Evolutionary conservation across 208 protist species (phyloP).

Genomic region (Strigomonas culicis): DNA sequence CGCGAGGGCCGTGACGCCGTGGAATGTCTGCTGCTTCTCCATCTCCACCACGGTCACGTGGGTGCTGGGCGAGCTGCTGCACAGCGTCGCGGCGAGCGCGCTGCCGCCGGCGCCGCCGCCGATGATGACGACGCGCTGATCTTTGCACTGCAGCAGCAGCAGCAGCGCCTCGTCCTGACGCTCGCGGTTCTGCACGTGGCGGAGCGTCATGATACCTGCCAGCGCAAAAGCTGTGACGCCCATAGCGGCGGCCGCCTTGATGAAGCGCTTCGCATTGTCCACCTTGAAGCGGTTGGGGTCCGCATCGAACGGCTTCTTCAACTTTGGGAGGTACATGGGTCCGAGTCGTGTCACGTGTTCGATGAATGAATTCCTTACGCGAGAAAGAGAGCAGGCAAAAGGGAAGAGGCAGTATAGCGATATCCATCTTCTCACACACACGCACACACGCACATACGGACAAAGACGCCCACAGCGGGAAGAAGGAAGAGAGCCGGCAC

Average conservation of each 20-base stretch:
- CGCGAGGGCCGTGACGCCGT: constrained; percentile 56
- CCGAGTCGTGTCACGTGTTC: constrained; percentile 12
- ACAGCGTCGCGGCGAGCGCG: constrained; percentile 55
- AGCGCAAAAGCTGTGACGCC: constrained; percentile 1
- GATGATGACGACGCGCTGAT: constrained; percentile 69
- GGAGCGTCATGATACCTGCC: constrained; percentile 33
- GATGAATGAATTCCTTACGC: too few relatives aligned
- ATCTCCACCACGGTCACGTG: constrained; percentile 81
- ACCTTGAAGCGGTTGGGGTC: constrained; percentile 51
- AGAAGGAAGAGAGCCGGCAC: neutral
- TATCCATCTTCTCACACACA: too few relatives aligned
- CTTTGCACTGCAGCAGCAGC: constrained; percentile 22
- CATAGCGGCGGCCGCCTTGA: constrained; percentile 23
- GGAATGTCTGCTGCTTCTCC: constrained; percentile 57
- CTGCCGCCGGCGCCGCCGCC: constrained; percentile 63
- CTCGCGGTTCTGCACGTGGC: constrained; percentile 35
- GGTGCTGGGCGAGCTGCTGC: constrained; percentile 36
- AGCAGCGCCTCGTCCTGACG: constrained; percentile 29
- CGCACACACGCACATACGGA: too few relatives aligned
- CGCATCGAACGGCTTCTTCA: constrained; percentile 9
- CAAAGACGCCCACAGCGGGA: neutral
- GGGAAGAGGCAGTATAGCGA: too few relatives aligned
- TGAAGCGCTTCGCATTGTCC: constrained; percentile 41
- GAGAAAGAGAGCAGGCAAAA: neutral
- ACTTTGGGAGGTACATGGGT: constrained; percentile 68